phyloP scores from a whole-genome alignment of 192 early-diverging fungal species.

The Rhizophlyctis rosea region DNA sequence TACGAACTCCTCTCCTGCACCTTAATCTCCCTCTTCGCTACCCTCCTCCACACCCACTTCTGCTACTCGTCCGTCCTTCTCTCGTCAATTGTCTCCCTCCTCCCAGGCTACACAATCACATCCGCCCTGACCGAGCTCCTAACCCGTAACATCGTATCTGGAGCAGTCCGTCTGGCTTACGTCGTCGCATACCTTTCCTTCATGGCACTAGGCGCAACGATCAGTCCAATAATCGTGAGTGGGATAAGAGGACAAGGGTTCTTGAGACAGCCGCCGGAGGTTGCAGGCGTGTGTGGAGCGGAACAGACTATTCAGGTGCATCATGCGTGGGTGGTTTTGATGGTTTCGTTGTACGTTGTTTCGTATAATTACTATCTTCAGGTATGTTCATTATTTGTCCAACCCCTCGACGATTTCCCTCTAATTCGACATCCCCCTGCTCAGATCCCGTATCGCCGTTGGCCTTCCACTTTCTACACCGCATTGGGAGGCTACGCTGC shows the following conservation, averaged over 20 bases:
- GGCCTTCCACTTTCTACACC: conserved; percentile 2
- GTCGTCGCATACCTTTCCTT: conserved; percentile 2
- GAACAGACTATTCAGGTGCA: conserved; percentile 19
- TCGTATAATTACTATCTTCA: conserved; percentile 24
- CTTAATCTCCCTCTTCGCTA: conserved; percentile 7
- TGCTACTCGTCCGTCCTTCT: conserved; percentile 16
- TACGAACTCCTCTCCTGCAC: conserved; percentile 13
- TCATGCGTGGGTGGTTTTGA: conserved; percentile 42
- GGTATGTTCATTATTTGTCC: conserved; percentile 19
- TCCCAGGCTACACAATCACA: conserved; percentile 20
- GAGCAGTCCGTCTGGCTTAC: conserved; percentile 7
- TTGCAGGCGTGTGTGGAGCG: conserved; percentile 15
- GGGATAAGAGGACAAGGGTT: conserved; percentile 8
- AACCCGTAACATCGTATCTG: conserved; percentile 17
- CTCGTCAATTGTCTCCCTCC: conserved; percentile 19
- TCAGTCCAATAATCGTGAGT: background rate
- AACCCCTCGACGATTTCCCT: conserved; percentile 8
- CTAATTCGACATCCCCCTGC: no score
- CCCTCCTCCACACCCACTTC: background rate
- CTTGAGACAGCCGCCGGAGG: background rate
- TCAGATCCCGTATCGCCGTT: conserved; percentile 39
- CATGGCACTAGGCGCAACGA: conserved; percentile 9
- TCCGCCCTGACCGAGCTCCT: conserved; percentile 12
- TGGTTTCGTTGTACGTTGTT: conserved; percentile 50
- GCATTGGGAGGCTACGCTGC: conserved; percentile 3